Base-by-base conservation (phyloP, 306 rosid species). In the Rosa lucieae region DNA sequence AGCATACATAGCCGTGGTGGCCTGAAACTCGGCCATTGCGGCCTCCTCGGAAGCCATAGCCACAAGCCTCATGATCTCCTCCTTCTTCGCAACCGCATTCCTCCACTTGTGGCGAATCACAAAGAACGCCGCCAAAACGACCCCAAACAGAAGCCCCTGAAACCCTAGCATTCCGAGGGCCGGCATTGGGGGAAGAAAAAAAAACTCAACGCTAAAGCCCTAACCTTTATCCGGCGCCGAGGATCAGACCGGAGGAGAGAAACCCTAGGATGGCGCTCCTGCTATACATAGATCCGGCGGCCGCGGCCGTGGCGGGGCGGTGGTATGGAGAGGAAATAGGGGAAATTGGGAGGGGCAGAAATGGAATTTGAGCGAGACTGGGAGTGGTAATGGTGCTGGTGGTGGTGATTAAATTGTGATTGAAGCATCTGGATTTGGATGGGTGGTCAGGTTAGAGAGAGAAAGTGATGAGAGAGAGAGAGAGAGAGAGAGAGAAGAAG, bases 141-240 rank as follows among this genome's bases (percentile, higher is more conserved):
- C 23, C 48, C 70, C 44, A 52, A 86, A 84, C 11, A 89, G 77
- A 21, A 79, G 21, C 73, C 84, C 70, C 70, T 79, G 84, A 83
- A 90, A 85, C 93, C 96, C 96, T 89, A 89, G 47, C 78, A 87
- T 74, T 76, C 86, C 85, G 32, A 84, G 80, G 23, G 80, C 74
- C 44, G 77, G 68, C 89, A 88, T 83, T 63, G 61, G 13, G 17
- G 8, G 0, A 2, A 29, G 1, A 32, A 32, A 32, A 32, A 32
- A 32, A 6, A 32, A 17, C 10, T 15, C 42, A 5, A 61, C 40
- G 7, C 1, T 3, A 5, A 3, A 14, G 1, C 40, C 20, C 8
- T 29, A 29, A 62, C 3, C 10, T 78, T 78, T 84, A 87, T 20
- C 84, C 89, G 3, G 89, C 88, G 26, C 85, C 86, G 23, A 84